Base-by-base conservation (phyloP, 768 basidiomycete genomes). In the Phanerodontia chrysosporium region DNA sequence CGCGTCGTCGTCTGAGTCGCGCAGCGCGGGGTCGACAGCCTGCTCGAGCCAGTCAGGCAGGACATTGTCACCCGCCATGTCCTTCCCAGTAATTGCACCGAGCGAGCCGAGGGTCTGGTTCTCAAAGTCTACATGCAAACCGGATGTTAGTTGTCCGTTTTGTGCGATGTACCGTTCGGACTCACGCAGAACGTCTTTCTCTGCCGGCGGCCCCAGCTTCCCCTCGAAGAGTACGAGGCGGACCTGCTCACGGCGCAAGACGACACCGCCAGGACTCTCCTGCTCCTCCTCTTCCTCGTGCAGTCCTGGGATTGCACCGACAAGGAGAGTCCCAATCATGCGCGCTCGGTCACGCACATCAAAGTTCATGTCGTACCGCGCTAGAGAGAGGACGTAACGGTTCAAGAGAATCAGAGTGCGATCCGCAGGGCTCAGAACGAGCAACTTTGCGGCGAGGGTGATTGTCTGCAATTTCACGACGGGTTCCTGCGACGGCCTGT, bases 271-370 rank as follows among this genome's bases (percentile, higher is more conserved):
- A 24, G 82, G 73, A 39, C 81, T 80, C 57, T 82, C 83, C 18
- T 69, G 69, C 14, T 71, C 72, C 12, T 70, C 71, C 14, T 67
- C 69, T 14, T 51, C 63, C 13, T 61, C 66, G 29, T 58, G 61
- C 2, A 75, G 54, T 18, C 39, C 45, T 1, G 68, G 70, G 14
- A 64, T 66, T 1, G 83, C 74, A 32, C 90, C 86, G 2, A 75
- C 70, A 16, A 96, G 77, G 14, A 98, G 79, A 5, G 87, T 81
- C 18, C 78, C 74, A 27, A 97, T 70, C 81, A 94, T 87, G 52
- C 96, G 82, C 4, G 85, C 87, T 25, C 95, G 86, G 70, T 98
- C 97, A 30, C 97, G 82, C 32, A 98, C 88, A 66, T 97, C 93
- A 72, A 92, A 96, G 66, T 89, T 85, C 21, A 75, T 65, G 72